Evolutionary conservation across 257 asterid genomes (phyloP).

Genomic region (Scutellaria galericulata): DNA sequence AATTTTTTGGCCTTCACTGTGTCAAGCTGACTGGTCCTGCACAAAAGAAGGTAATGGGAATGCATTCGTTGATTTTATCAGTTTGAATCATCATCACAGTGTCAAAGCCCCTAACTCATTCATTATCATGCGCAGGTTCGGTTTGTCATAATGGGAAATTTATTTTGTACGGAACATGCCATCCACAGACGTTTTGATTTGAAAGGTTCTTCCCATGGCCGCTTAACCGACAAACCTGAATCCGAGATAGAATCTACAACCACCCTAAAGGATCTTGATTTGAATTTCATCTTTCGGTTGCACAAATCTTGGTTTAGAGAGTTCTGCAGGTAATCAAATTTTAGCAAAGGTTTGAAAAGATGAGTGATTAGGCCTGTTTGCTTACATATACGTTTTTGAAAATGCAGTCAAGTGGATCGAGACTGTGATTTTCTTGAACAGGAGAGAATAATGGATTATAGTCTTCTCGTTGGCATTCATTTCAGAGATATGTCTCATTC

Average conservation of each 20-base stretch:
- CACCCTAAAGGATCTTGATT: slow-evolving; percentile 93
- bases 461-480: slow-evolving; percentile 88
- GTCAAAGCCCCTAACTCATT: slow-evolving; percentile 14
- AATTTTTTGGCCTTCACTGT: slow-evolving; percentile 90
- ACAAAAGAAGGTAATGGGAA: slow-evolving; percentile 75
- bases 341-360: neutral
- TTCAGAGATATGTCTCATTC: slow-evolving; percentile 65
- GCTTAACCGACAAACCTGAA: slow-evolving; percentile 78
- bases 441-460: slow-evolving; percentile 96
- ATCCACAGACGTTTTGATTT: slow-evolving; percentile 90
- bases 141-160: slow-evolving; percentile 91
- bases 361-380: too few relatives aligned
- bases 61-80: neutral
- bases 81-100: neutral
- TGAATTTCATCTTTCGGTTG: slow-evolving; percentile 82
- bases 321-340: slow-evolving; percentile 63
- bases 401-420: slow-evolving; percentile 84
- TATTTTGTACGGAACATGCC: slow-evolving; percentile 72
- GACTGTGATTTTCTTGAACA: slow-evolving; percentile 97
- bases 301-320: slow-evolving; percentile 74
- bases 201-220: slow-evolving; percentile 97
- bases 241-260: slow-evolving; percentile 85
- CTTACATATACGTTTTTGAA: neutral
- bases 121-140: slow-evolving; percentile 61
- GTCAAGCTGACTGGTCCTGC: slow-evolving; percentile 88